Evolutionary conservation across 352 stramenopile species (phyloP), one percentile per base, ranked within the genome.

Genomic region (Globisporangium takayamanum): DNA sequence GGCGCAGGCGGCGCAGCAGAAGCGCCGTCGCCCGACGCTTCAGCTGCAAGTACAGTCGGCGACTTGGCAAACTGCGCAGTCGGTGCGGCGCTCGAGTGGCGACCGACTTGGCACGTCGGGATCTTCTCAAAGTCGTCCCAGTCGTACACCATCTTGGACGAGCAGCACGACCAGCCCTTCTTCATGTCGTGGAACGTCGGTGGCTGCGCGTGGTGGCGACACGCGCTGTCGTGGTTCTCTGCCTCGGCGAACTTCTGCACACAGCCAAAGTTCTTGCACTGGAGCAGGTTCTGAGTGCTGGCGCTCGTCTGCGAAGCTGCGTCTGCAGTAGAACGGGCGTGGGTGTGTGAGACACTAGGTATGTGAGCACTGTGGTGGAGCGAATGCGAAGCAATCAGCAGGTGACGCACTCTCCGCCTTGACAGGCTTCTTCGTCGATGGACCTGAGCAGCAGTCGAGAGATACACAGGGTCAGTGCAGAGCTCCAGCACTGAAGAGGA

Each of bases 111-210:
- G 53, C 82, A 94, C 48, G 77, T 68, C 61, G 86, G 70, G 60
- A 93, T 94, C 66, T 89, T 89, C 67, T 97, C 83, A 68, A 98
- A 98, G 68, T 96, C 87, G 67, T 98, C 92, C 89, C 92, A 98
- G 76, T 98, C 92, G 73, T 97, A 98, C 15, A 97, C 84, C 81
- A 95, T 94, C 65, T 87, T 92, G 60, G 72, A 79, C 59, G 83
- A 85, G 73, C 88, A 96, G 73, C 88, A 96, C 48, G 84, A 78
- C 88, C 88, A 96, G 67, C 88, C 84, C 59, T 96, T 96, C 72
- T 95, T 95, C 55, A 83, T 87, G 63, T 96, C 88, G 66, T 96
- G 88, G 70, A 96, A 96, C 15, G 88, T 76, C 50, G 88, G 88
- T 39, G 88, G 86, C 59, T 84, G 65, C 26, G 64, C 72, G 72